phyloP scores from a whole-genome alignment of 768 basidiomycete genomes.

The Trametes gibbosa region DNA sequence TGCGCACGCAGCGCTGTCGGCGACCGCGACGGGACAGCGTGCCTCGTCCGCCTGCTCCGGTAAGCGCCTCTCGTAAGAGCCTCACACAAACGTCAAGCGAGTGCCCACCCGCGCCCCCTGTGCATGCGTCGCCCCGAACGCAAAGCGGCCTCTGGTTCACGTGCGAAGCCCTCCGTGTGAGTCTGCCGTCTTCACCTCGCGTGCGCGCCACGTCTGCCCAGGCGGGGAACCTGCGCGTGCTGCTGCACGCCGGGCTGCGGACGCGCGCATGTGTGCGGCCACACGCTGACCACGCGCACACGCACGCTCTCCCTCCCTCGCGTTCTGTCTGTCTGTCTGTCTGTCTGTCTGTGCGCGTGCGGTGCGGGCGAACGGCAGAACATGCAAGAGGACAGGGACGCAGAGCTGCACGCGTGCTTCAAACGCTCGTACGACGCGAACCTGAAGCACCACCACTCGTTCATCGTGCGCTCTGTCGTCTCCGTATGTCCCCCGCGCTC shows the following conservation, averaged over 20 bases:
- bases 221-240: not conserved
- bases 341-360: too few species aligned
- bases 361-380: slow-evolving; percentile 37
- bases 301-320: not conserved
- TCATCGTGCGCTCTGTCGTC: slow-evolving; percentile 63
- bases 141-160: slow-evolving; percentile 66
- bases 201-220: not conserved
- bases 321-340: too few species aligned
- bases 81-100: slow-evolving; percentile 16
- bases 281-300: not conserved
- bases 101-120: slow-evolving; percentile 9
- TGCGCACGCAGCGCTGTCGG: slow-evolving; percentile 25
- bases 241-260: not conserved
- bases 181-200: not conserved
- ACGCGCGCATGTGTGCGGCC: not conserved
- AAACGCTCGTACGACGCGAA: slow-evolving; percentile 68
- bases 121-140: slow-evolving; percentile 7
- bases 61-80: slow-evolving; percentile 32
- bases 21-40: slow-evolving; percentile 52
- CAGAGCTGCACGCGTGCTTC: slow-evolving; percentile 68
- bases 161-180: slow-evolving; percentile 51
- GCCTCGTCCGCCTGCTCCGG: slow-evolving; percentile 67
- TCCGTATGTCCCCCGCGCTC: slow-evolving; percentile 48
- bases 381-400: slow-evolving; percentile 51
- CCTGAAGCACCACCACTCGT: slow-evolving; percentile 63